Percentiles rank a stretch among this genome's conserved stretches.
Evolutionary conservation across 352 stramenopile species (phyloP).

Genomic region (Phytophthora pseudosyringae): DNA sequence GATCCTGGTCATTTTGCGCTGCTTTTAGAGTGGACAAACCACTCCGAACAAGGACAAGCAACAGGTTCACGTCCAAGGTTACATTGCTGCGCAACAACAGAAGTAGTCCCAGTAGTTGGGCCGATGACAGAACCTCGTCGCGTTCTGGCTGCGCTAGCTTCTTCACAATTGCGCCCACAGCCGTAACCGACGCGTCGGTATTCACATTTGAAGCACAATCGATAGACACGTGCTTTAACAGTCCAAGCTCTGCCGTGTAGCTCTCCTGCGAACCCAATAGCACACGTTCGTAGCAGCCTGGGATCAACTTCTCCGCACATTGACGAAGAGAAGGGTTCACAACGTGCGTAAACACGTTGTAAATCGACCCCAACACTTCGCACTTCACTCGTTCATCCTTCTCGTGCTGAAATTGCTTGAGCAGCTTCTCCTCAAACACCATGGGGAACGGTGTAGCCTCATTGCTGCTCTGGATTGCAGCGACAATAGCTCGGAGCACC

Average conservation of each 20-base stretch:
- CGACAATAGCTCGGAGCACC: conserved; percentile 33
- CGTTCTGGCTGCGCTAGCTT: conserved; percentile 31
- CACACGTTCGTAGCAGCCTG: conserved; percentile 29
- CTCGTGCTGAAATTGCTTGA: conserved; percentile 25
- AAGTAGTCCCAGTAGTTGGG: conserved; percentile 45
- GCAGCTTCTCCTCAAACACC: conserved; percentile 33
- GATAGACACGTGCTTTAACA: conserved; percentile 28
- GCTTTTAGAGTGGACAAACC: conserved; percentile 22
- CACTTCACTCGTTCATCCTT: conserved; percentile 27
- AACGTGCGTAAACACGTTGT: conserved; percentile 42
- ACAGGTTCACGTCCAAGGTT: conserved; percentile 9
- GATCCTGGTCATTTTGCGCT: conserved; percentile 1
- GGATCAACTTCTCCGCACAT: conserved; percentile 24
- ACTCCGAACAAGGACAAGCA: conserved; percentile 33
- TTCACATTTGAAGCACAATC: conserved; percentile 10
- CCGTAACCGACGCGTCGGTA: neutral
- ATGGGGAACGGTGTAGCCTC: conserved; percentile 24
- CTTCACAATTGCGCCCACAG: conserved; percentile 26
- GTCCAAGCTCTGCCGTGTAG: conserved; percentile 18
- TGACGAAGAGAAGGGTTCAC: conserved; percentile 18
- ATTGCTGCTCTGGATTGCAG: conserved; percentile 24
- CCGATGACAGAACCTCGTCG: conserved; percentile 37
- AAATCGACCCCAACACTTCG: conserved; percentile 29
- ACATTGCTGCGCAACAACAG: conserved; percentile 38
- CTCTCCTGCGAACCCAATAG: conserved; percentile 23